Evolutionary conservation across 2,329 filamentous ascomycete genomes (phyloP).

Genomic region (Botryotinia calthae): DNA sequence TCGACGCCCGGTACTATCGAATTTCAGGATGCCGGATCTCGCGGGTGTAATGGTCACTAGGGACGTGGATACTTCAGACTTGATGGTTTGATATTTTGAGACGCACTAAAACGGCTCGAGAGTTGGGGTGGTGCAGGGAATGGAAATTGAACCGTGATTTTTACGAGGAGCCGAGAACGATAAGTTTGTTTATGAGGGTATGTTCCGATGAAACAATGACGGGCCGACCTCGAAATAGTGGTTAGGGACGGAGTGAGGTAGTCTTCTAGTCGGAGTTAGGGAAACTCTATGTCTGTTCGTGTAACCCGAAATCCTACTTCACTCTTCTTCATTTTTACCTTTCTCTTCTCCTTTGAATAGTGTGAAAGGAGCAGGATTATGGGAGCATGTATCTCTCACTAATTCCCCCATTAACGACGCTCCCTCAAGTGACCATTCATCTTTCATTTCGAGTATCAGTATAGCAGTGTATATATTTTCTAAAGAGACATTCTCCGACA

Average conservation of each 20-base stretch:
- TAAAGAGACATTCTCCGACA: accelerated
- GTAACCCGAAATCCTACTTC: background rate
- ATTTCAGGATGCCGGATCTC: background rate
- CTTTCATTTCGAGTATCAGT: background rate
- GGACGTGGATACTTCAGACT: background rate
- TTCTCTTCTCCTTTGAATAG: background rate
- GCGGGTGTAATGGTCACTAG: background rate
- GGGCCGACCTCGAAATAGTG: background rate
- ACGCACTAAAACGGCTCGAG: background rate
- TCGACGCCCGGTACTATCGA: background rate
- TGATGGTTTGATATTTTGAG: background rate
- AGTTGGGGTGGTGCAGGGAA: background rate
- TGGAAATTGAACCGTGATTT: background rate
- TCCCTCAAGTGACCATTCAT: background rate
- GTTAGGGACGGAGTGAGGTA: background rate
- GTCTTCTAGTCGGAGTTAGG: background rate
- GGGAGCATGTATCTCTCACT: background rate
- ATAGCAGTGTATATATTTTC: too few species aligned
- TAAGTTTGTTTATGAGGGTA: background rate
- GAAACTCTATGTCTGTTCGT: background rate
- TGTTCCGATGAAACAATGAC: background rate
- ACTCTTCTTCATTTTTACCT: background rate
- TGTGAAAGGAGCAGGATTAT: background rate
- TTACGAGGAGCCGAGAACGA: background rate
- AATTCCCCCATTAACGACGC: background rate